phyloP scores from a whole-genome alignment of 305 asterid genomes.

The Rubia peregrina region DNA sequence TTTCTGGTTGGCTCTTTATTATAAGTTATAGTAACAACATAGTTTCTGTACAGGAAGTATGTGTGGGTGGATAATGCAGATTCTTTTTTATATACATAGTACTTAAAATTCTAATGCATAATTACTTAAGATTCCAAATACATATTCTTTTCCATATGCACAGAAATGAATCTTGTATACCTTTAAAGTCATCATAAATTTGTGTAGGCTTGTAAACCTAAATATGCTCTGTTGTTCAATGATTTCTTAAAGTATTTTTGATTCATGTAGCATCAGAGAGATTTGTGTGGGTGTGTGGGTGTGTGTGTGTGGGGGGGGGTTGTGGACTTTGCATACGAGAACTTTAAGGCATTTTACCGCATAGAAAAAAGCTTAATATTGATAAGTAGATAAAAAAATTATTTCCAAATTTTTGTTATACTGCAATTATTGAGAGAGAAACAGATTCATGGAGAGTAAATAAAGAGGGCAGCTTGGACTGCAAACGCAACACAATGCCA shows the following conservation, averaged over 20 bases:
- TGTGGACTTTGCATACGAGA: slow-evolving; percentile 74
- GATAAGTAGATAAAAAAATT: slow-evolving; percentile 33
- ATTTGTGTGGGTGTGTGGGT: too few species aligned
- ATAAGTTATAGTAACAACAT: too few species aligned
- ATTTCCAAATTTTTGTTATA: too few species aligned
- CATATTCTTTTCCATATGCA: too few species aligned
- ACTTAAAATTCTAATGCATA: too few species aligned
- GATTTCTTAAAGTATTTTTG: background rate
- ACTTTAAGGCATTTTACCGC: slow-evolving; percentile 85
- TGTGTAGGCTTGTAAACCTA: background rate
- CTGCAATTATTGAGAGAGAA: background rate
- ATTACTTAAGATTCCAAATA: too few species aligned
- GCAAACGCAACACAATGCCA: background rate
- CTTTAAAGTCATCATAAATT: background rate
- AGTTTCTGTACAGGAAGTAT: too few species aligned
- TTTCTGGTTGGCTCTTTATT: too few species aligned
- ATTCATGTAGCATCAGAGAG: slow-evolving; percentile 65
- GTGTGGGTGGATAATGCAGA: too few species aligned
- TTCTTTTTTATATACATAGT: too few species aligned
- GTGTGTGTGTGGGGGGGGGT: too few species aligned
- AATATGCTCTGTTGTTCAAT: background rate
- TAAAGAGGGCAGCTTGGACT: background rate
- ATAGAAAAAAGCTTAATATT: slow-evolving; percentile 61
- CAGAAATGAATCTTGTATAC: too few species aligned
- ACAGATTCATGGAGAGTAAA: background rate